These are phyloP conservation scores for Trypanosoma scelopori DNA, from an alignment of 208 protist genomes.

Conservation along the genomic window DNA sequence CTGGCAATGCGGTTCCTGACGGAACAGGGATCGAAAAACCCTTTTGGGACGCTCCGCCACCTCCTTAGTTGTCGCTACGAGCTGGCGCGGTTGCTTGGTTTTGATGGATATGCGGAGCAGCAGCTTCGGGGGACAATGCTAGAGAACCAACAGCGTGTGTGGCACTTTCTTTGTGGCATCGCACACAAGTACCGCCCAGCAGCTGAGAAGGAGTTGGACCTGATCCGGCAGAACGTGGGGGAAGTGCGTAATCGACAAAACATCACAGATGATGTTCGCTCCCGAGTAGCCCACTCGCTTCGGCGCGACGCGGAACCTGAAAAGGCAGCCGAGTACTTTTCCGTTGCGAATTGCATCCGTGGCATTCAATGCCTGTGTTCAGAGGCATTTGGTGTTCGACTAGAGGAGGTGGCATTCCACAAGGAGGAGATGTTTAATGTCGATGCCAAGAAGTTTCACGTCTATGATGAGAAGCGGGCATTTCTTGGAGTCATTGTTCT, in stretches of 20 bases:
- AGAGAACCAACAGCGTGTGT: conserved; percentile 86
- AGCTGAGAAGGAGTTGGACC: conserved; percentile 79
- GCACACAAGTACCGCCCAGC: conserved; percentile 75
- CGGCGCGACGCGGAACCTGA: conserved; percentile 73
- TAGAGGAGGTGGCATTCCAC: conserved; percentile 76
- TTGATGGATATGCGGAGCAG: conserved; percentile 89
- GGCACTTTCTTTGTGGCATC: conserved; percentile 89
- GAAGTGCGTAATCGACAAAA: conserved; percentile 75
- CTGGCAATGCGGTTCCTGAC: conserved; percentile 83
- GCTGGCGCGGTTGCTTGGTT: conserved; percentile 76
- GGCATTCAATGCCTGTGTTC: conserved; percentile 91
- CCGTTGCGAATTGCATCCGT: conserved; percentile 86
- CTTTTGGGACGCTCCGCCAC: conserved; percentile 75
- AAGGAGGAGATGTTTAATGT: conserved; percentile 79
- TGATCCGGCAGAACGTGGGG: conserved; percentile 70
- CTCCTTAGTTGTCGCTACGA: conserved; percentile 84
- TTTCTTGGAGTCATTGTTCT: conserved; percentile 92
- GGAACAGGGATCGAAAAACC: conserved; percentile 63
- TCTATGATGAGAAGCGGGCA: conserved; percentile 76
- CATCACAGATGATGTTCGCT: conserved; percentile 83
- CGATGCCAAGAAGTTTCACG: conserved; percentile 86
- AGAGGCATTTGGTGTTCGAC: conserved; percentile 85
- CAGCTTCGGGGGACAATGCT: conserved; percentile 91
- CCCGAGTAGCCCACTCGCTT: conserved; percentile 67
- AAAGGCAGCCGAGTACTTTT: conserved; percentile 81